Evolutionary conservation across 352 stramenopile genomes (phyloP).

Genomic region (Globisporangium nunn): DNA sequence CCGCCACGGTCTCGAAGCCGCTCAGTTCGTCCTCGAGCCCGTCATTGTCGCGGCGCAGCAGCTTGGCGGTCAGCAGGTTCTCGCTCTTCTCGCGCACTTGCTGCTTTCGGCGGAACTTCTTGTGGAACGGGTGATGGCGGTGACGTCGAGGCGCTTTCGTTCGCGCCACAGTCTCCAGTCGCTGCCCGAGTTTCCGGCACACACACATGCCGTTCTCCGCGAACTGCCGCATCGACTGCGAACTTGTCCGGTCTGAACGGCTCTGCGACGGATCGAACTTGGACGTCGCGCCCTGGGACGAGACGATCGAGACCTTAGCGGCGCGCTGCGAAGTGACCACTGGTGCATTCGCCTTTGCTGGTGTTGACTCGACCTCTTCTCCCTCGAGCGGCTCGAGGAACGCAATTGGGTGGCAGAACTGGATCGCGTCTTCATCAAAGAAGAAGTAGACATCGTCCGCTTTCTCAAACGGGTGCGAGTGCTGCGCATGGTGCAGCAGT

Average conservation of each 20-base stretch:
- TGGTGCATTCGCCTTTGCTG: background rate
- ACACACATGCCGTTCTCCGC: conserved; percentile 32
- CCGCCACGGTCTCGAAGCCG: conserved; percentile 10
- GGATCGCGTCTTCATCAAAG: conserved; percentile 15
- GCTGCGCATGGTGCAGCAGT: conserved; percentile 41
- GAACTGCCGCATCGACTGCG: conserved; percentile 5
- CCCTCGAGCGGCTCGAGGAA: conserved; percentile 9
- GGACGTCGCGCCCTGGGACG: conserved; percentile 2
- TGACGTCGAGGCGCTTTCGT: conserved; percentile 17
- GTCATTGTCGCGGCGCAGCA: conserved; percentile 8
- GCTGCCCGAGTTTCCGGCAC: conserved; percentile 50
- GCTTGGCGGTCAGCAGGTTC: conserved; percentile 13
- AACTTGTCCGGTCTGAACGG: conserved; percentile 9
- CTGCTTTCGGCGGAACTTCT: conserved; percentile 4
- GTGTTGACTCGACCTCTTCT: background rate
- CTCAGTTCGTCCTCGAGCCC: conserved; percentile 7
- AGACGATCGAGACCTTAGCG: conserved; percentile 1
- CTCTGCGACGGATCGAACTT: conserved; percentile 6
- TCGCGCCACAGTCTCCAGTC: conserved; percentile 23
- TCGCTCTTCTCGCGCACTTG: conserved; percentile 2
- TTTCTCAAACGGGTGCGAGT: conserved; percentile 28
- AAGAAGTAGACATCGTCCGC: conserved; percentile 17
- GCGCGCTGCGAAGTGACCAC: background rate
- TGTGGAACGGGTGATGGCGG: conserved; percentile 8
- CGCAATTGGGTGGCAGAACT: conserved; percentile 17